Evolutionary conservation across 805 yeast species (phyloP).

Genomic region (Metschnikowia matae): DNA sequence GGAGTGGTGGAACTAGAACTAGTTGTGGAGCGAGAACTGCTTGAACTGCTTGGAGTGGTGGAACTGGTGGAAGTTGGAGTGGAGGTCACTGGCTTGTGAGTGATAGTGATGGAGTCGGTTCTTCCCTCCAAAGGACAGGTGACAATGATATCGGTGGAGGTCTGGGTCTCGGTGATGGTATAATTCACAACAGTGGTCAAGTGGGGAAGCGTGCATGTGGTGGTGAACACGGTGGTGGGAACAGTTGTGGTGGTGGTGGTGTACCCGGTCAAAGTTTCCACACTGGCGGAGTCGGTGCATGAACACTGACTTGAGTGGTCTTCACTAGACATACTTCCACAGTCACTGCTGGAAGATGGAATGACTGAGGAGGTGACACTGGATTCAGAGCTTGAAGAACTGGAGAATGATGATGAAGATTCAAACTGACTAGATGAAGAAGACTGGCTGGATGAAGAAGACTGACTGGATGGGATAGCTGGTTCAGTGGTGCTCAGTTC

Average conservation of each 20-base stretch:
- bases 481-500: no score
- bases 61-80: background rate
- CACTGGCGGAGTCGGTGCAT: background rate
- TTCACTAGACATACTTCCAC: background rate
- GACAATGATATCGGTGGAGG: constrained; percentile 1
- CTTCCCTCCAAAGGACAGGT: constrained; percentile 3
- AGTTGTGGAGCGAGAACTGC: background rate
- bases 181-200: constrained; percentile 7
- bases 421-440: no score
- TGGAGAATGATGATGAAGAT: background rate
- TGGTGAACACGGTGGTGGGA: constrained; percentile 4
- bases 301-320: background rate
- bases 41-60: background rate
- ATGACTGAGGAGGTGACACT: no score
- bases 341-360: background rate
- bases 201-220: constrained; percentile 8
- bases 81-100: constrained; percentile 1
- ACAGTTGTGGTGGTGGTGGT: background rate
- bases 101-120: constrained; percentile 1
- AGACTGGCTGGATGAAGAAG: no score
- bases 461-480: no score
- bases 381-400: no score
- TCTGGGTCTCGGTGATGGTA: constrained; percentile 1
- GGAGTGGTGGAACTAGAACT: background rate
- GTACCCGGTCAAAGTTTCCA: background rate